Percentiles rank a stretch among this genome's conserved stretches.
phyloP scores from a whole-genome alignment of 768 basidiomycete genomes.

The Lyophyllum atratum region DNA sequence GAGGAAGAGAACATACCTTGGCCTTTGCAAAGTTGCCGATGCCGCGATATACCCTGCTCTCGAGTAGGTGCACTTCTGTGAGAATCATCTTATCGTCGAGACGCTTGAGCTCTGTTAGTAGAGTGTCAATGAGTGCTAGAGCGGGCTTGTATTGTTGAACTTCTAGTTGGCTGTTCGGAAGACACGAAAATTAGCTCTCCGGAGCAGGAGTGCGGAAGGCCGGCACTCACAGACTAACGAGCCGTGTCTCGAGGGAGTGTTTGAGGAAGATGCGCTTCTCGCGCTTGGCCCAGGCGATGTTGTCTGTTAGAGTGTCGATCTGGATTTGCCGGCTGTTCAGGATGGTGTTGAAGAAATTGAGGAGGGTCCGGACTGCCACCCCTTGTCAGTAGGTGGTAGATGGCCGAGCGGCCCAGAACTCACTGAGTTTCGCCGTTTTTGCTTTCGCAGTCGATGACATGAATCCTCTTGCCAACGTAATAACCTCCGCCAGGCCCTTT shows the following conservation, averaged over 20 bases:
- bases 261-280: constrained; percentile 97
- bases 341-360: constrained; percentile 84
- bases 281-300: constrained; percentile 87
- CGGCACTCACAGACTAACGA: constrained; percentile 66
- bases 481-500: constrained; percentile 81
- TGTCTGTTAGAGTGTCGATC: constrained; percentile 84
- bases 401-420: constrained; percentile 22
- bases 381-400: not conserved
- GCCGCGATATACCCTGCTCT: constrained; percentile 88
- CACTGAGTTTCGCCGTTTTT: constrained; percentile 95
- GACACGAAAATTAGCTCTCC: not conserved
- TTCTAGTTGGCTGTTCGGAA: constrained; percentile 63
- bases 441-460: constrained; percentile 96
- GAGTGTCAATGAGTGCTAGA: constrained; percentile 75
- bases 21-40: constrained; percentile 88
- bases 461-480: constrained; percentile 80
- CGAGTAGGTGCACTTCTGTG: constrained; percentile 94
- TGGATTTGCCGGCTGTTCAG: constrained; percentile 75
- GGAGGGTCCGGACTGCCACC: constrained; percentile 83
- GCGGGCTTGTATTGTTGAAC: constrained; percentile 76
- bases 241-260: constrained; percentile 88
- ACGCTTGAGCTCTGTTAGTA: constrained; percentile 90
- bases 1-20: constrained; percentile 54
- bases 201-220: not conserved
- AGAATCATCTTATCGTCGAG: constrained; percentile 98